These are phyloP conservation scores for Pseudogymnoascus sp. DNA, from an alignment of 2,329 filamentous ascomycete genomes.

Conservation along the genomic window DNA sequence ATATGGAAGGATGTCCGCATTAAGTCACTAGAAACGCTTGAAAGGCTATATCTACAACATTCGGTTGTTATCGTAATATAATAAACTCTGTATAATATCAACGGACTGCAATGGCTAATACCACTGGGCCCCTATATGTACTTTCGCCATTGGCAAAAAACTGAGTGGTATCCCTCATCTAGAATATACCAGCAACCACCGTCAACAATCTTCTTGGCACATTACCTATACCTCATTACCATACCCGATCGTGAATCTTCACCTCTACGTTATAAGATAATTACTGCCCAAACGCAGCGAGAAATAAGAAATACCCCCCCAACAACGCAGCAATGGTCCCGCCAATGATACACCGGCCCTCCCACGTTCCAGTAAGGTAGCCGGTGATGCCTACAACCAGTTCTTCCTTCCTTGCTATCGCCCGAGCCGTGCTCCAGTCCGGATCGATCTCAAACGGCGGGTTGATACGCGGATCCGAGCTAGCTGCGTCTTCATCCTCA, in stretches of 20 bases:
- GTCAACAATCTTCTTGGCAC: not conserved
- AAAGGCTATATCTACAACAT: not conserved
- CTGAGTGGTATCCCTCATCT: not conserved
- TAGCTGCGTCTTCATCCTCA: slow-evolving; percentile 22
- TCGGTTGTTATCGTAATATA: not conserved
- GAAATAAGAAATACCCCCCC: slow-evolving; percentile 25
- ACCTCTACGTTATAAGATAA: not conserved
- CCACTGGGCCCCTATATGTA: not conserved
- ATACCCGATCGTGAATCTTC: not conserved
- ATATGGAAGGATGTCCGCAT: not conserved
- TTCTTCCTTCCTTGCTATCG: slow-evolving; percentile 50
- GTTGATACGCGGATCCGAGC: slow-evolving; percentile 33
- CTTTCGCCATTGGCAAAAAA: slow-evolving; percentile 1
- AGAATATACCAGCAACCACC: not conserved
- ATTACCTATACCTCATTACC: not conserved
- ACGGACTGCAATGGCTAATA: not conserved
- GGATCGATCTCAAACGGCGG: slow-evolving; percentile 52
- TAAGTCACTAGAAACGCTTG: not conserved
- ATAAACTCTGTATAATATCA: slow-evolving; percentile 7
- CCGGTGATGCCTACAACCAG: slow-evolving; percentile 51
- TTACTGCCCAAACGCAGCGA: slow-evolving; percentile 15
- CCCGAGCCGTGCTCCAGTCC: slow-evolving; percentile 47
- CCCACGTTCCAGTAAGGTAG: slow-evolving; percentile 28
- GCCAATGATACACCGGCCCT: slow-evolving; percentile 25
- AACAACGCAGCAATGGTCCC: slow-evolving; percentile 24